Conservation (phyloP, 305 asterid genomes). For the Fraxinus sp. region DNA sequence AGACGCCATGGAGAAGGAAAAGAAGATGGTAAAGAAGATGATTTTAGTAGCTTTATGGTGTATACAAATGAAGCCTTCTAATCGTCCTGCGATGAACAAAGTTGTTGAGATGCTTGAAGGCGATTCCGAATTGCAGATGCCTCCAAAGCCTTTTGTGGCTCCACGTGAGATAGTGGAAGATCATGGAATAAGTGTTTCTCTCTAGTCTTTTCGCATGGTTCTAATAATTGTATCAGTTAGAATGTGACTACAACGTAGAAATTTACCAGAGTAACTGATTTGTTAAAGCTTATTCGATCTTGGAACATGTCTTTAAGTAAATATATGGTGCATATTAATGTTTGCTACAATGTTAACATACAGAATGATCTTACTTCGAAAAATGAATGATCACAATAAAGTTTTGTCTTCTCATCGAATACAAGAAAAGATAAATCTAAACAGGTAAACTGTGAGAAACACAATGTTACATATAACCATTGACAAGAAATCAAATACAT, state of each 20-base stretch:
- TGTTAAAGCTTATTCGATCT: not conserved
- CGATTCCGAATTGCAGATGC: constrained; percentile 25
- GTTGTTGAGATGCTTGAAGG: constrained; percentile 48
- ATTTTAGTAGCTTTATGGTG: constrained; percentile 44
- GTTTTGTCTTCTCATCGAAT: not conserved
- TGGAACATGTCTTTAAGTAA: not conserved
- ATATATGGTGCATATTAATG: not conserved
- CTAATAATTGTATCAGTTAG: not conserved
- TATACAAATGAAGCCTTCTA: constrained; percentile 39
- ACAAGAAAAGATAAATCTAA: not conserved
- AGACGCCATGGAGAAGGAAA: constrained; percentile 24
- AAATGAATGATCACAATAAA: not conserved
- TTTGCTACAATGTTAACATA: not conserved
- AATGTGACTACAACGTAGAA: not conserved
- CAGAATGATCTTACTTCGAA: not conserved
- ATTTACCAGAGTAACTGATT: not conserved
- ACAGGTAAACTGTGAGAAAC: too few species aligned
- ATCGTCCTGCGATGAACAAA: constrained; percentile 45
- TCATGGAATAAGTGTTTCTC: not conserved
- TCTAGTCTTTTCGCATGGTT: not conserved
- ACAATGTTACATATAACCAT: too few species aligned
- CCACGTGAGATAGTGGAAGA: constrained; percentile 13
- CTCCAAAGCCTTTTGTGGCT: constrained; percentile 31
- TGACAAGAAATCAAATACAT: not conserved
- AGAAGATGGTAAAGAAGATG: constrained; percentile 30